A percentile compares a stretch with the other conserved stretches of the same genome.
Conservation (phyloP, 495 filamentous ascomycete species). For the Lophium mytilinum region DNA sequence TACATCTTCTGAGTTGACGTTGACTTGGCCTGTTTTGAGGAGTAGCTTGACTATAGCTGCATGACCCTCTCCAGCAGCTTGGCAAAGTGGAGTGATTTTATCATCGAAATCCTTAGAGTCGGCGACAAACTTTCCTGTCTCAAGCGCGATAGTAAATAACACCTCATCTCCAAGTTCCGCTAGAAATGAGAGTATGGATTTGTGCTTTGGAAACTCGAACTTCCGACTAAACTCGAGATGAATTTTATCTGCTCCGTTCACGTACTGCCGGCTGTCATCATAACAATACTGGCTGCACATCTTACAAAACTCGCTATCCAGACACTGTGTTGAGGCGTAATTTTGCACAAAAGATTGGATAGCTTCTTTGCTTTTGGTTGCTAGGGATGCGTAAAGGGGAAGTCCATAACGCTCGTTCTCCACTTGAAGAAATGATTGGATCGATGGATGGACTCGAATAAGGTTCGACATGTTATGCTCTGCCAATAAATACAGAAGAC, state of each 20-base stretch:
- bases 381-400: not conserved
- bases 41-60: slow-evolving; percentile 9
- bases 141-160: no score
- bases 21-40: not conserved
- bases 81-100: not conserved
- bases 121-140: slow-evolving; percentile 8
- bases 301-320: not conserved
- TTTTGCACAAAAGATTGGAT: not conserved
- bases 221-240: not conserved
- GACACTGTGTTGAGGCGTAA: not conserved
- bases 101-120: not conserved
- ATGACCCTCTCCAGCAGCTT: not conserved
- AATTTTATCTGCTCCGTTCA: not conserved
- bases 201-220: not conserved
- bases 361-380: not conserved
- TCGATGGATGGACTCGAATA: slow-evolving; percentile 2
- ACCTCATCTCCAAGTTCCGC: not conserved
- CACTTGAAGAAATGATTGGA: slow-evolving; percentile 13
- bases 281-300: not conserved
- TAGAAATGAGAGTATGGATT: not conserved
- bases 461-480: slow-evolving; percentile 12
- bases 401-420: slow-evolving; percentile 10
- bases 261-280: not conserved
- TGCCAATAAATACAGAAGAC: slow-evolving; percentile 10
- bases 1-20: not conserved